Evolutionary conservation across 139 green algal species (phyloP), one percentile per base, ranked within the genome.

Genomic region (Pleodorina starrii): DNA sequence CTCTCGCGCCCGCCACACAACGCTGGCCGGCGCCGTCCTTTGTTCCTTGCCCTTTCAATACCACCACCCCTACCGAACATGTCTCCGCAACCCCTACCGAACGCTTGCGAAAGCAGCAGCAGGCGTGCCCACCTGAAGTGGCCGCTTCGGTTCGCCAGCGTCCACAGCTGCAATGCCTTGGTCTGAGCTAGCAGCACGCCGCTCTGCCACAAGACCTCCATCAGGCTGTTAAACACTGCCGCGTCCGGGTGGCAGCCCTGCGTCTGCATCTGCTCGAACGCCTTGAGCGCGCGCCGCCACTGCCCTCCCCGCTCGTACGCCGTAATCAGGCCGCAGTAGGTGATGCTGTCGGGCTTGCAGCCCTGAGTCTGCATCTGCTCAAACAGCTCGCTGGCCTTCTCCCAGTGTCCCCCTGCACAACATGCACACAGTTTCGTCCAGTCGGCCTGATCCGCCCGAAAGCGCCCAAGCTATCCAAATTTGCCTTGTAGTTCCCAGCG

Each of bases 331-430:
- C 93, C 94, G 54, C 90, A 92, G 91, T 95, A 98, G 50, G 96
- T 97, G 88, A 97, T 94, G 75, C 90, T 71, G 89, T 98, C 96
- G 1, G 95, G 96, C 78, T 91, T 93, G 88, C 94, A 96, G 35
- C 95, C 91, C 84, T 94, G 85, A 71, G 90, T 50, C 42, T 91
- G 83, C 96, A 99, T 98, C 84, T 95, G 90, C 89, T 95, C 93
- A 86, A 98, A 96, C 74, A 96, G 86, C 81, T 97, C 95, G 23
- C 78, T 89, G 0, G 97, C 97, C 72, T 95, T 94, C 84, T 96
- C 90, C 96, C 96, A 98, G 83, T 95, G 93, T 11, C 88, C 94
- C n/a, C 95, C 95, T 97, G 86, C 69, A 66, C 54, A 66, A 32
- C 5, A 66, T 21, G 54, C n/a, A n/a, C n/a, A n/a, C n/a, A n/a